phyloP scores from a whole-genome alignment of 805 yeast genomes.

The Candida arabinofermentans region DNA sequence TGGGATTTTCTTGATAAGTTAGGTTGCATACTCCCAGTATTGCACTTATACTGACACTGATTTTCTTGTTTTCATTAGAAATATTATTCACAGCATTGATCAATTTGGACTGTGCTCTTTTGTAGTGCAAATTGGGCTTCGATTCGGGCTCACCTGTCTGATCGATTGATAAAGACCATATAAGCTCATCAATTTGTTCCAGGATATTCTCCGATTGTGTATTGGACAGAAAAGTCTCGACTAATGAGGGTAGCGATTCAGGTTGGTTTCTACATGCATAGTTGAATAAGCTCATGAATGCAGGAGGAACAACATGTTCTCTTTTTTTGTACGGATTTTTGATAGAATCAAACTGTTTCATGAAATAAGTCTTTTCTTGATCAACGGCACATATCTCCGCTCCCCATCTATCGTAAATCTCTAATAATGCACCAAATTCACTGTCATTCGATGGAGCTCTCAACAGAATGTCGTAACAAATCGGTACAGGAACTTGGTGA shows the following conservation, averaged over 20 bases:
- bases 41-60: slow-evolving; percentile 23
- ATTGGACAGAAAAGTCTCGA: slow-evolving; percentile 16
- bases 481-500: slow-evolving; percentile 19
- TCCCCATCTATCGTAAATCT: slow-evolving; percentile 20
- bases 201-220: slow-evolving; percentile 10
- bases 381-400: slow-evolving; percentile 20
- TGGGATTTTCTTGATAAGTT: slow-evolving; percentile 19
- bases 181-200: slow-evolving; percentile 25
- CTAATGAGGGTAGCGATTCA: slow-evolving; percentile 17
- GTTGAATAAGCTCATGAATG: slow-evolving; percentile 23
- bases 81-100: slow-evolving; percentile 21
- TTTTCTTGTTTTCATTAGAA: slow-evolving; percentile 8
- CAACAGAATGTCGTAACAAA: slow-evolving; percentile 28
- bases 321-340: slow-evolving; percentile 10
- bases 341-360: slow-evolving; percentile 14
- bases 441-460: slow-evolving; percentile 22
- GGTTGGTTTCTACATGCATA: slow-evolving; percentile 23
- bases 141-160: slow-evolving; percentile 23
- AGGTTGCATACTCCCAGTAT: slow-evolving; percentile 29
- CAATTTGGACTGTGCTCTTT: slow-evolving; percentile 23
- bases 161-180: slow-evolving; percentile 29
- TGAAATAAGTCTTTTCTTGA: slow-evolving; percentile 25
- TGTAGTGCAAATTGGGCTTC: slow-evolving; percentile 20
- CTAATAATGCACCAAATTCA: slow-evolving; percentile 24
- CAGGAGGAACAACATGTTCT: slow-evolving; percentile 24